Evolutionary conservation across 164 flowering plant species (phyloP), one percentile per base, ranked within the genome.

Genomic region (Warburgia ugandensis): DNA sequence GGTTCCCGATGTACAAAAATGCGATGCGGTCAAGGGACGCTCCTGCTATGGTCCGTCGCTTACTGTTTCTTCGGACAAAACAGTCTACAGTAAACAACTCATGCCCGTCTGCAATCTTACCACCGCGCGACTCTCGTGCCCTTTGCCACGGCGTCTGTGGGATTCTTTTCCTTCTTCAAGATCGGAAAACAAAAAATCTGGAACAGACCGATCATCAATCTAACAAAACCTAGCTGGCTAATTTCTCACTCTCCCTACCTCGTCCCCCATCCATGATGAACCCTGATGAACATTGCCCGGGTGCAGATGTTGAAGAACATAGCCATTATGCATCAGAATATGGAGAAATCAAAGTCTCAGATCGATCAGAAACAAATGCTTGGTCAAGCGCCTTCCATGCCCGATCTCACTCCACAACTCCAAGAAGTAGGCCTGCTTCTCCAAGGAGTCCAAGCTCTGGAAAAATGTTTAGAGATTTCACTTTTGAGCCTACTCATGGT

Each of bases 381-480:
- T 46, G 59, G 56, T 45, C 67, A 17, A 57, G 58, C 25, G 20
- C 65, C 5, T 52, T 60, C 54, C 45, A 56, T 9, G 41, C 51
- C 5, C 54, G 68, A 49, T 29, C 51, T 2, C 64, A 38, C 28
- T 61, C 72, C 6, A 20, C 66, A 23, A 29, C 66, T 27, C 68
- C 76, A 2, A 53, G 74, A 19, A 71, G 74, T 59, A 59, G 68
- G 28, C 73, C 26, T 21, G 38, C n/a, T n/a, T 73, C 75, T 0
- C 78, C 80, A 11, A 43, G 53, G 43, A 63, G 45, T 29, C 57
- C 68, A 0, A 31, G n/a, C 67, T 23, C 46, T 11, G 11, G 27
- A 12, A 14, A 23, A 23, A 39, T 25, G 2, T 46, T 32, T 11
- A 56, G 62, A 16, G 64, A 39, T 22, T 25, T 17, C 51, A 41